Base-by-base conservation (phyloP, 2,329 filamentous ascomycete species). In the Venturia effusa region DNA sequence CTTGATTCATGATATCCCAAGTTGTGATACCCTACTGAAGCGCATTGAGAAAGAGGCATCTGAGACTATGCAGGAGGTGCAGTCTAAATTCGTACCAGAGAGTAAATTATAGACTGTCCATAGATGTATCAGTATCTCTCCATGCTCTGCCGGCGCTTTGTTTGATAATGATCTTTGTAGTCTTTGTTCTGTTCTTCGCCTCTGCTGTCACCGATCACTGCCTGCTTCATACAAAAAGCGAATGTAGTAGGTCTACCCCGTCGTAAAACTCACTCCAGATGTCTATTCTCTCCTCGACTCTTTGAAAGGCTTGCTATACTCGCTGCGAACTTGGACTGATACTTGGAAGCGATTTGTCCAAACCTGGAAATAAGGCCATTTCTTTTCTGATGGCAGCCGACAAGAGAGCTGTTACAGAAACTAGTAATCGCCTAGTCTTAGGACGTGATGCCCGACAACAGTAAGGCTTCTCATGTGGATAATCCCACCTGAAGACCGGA, bases 1-100 rank as follows among this genome's bases (percentile, higher is more conserved):
- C 10, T 71, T 82, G 17, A 82, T 82, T 66, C 77, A 82, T 41
- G 68, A 68, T 63, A 63, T 68, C 15, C 68, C 67, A 19, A 69
- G 65, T 43, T 69, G 67, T 54, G 67, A 67, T 45, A 69, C 68
- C 32, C 64, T 73, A 39, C 65, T 70, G 22, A 70, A 68, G 64
- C 67, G 68, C 11, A 68, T 73, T 61, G 71, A 72, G 66, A 68
- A 66, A 22, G 70, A 71, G 32, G 71, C 70, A 8, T 67, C 68
- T 51, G 69, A 70, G 30, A 66, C 67, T 8, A 55, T 72, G 61
- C 67, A 61, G 17, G 66, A 69, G 51, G 68, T 66, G 7, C 40
- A 34, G 27, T 40, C 51, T 7, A 43, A 66, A 41, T 64, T 32
- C 34, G 24, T 45, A 15, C 40, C 57, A 40, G 57, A 62, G 37